Evolutionary conservation across 202 grass and related monocot species (phyloP).

Genomic region (Panicum virgatum): DNA sequence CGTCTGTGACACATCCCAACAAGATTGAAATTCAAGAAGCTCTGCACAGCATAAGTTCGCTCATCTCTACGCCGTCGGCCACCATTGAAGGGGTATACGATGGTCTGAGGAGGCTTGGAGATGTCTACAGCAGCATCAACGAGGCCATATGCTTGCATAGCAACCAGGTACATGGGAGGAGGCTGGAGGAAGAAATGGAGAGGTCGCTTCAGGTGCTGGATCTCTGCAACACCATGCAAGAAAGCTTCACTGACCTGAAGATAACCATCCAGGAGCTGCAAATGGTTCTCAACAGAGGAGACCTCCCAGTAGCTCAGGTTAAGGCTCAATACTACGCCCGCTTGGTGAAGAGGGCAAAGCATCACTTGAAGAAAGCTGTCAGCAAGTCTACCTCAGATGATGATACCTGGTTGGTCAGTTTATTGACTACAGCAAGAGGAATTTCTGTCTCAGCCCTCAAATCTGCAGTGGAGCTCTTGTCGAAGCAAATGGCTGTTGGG

Average conservation of each 20-base stretch:
- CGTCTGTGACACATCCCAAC: conserved; percentile 34
- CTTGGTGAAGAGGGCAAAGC: conserved; percentile 53
- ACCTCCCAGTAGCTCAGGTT: background rate
- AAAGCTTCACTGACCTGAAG: conserved; percentile 42
- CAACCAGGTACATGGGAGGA: conserved; percentile 35
- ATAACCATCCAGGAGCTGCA: conserved; percentile 37
- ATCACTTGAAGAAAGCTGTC: conserved; percentile 44
- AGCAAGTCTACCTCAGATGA: conserved; percentile 25
- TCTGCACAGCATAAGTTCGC: conserved; percentile 18
- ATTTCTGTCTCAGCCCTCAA: conserved; percentile 37
- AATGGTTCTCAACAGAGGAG: conserved; percentile 41
- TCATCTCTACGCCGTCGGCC: conserved; percentile 19
- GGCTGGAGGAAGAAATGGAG: conserved; percentile 64
- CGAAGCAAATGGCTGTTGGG: conserved; percentile 42
- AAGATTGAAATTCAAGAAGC: conserved; percentile 26
- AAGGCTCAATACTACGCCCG: conserved; percentile 34
- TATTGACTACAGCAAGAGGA: conserved; percentile 37
- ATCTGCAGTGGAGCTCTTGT: conserved; percentile 35
- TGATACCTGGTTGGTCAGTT: conserved; percentile 17
- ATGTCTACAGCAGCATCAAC: conserved; percentile 46
- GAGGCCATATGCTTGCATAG: conserved; percentile 44
- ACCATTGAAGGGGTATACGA: conserved; percentile 19
- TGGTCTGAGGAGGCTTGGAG: conserved; percentile 46
- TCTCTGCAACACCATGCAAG: conserved; percentile 52
- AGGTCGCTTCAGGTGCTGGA: conserved; percentile 59